phyloP scores from a whole-genome alignment of 345 rosid genomes.

The Hirschfeldia incana region DNA sequence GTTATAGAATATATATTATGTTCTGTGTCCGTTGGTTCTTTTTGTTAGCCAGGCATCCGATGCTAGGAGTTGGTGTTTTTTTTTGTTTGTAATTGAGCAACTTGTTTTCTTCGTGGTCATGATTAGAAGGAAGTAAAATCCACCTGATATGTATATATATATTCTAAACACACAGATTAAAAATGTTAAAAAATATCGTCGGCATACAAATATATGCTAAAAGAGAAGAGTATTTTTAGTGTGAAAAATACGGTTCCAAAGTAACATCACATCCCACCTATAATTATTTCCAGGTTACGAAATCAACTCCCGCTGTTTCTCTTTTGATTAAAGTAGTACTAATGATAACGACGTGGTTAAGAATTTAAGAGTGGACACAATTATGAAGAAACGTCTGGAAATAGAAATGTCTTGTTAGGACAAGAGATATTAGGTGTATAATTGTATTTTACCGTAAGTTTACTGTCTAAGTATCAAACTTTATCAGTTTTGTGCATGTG shows the following conservation, averaged over 20 bases:
- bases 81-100: not conserved
- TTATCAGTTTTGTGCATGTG: not conserved
- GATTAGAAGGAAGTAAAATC: not conserved
- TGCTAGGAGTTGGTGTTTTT: not conserved
- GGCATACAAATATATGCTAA: not conserved
- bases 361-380: not conserved
- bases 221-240: not conserved
- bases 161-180: not conserved
- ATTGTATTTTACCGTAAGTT: not conserved
- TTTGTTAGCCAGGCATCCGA: constrained; percentile 11
- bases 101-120: not conserved
- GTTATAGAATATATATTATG: not conserved
- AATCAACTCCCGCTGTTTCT: not conserved
- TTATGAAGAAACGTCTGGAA: not conserved
- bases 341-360: constrained; percentile 4
- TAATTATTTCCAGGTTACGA: constrained; percentile 10
- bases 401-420: not conserved
- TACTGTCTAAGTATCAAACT: not conserved
- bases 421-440: not conserved
- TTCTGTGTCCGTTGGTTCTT: constrained; percentile 8
- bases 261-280: constrained; percentile 29
- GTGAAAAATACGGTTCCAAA: not conserved
- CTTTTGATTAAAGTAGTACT: constrained; percentile 6
- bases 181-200: not conserved
- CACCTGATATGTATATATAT: not conserved